phyloP scores from a whole-genome alignment of 805 yeast genomes.

The Saccharomycopsis sp. region DNA sequence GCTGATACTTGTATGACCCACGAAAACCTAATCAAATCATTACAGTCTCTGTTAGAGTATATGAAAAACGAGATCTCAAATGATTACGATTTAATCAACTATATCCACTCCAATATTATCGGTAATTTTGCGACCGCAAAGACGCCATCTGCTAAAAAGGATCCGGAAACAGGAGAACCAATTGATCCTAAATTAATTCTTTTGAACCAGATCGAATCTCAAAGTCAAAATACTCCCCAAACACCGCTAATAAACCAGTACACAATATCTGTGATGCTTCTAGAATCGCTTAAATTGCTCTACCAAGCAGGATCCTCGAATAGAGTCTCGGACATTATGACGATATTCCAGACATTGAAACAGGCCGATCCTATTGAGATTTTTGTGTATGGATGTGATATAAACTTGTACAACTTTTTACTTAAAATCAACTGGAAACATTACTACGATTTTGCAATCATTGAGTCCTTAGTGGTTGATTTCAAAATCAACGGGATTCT shows the following conservation, averaged over 20 bases:
- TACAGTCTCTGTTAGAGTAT: constrained; percentile 13
- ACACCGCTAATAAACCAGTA: constrained; percentile 4
- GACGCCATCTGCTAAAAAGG: background rate
- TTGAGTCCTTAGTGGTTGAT: constrained; percentile 11
- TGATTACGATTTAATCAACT: constrained; percentile 13
- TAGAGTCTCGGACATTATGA: constrained; percentile 6
- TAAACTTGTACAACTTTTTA: constrained; percentile 16
- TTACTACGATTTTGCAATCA: constrained; percentile 8
- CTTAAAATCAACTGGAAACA: constrained; percentile 11
- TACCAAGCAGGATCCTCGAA: background rate
- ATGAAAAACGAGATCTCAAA: constrained; percentile 6
- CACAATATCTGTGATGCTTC: constrained; percentile 7
- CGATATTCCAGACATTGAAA: constrained; percentile 6
- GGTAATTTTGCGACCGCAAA: background rate
- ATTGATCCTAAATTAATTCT: background rate
- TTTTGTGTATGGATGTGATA: constrained; percentile 12
- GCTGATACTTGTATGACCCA: background rate
- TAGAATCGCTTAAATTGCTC: background rate
- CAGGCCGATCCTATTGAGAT: constrained; percentile 2
- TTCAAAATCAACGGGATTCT: constrained; percentile 11
- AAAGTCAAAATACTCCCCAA: background rate
- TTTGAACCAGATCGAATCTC: background rate
- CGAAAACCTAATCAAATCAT: constrained; percentile 1
- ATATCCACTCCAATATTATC: constrained; percentile 5
- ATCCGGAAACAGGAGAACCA: background rate